Percentiles rank a stretch among this genome's conserved stretches.
phyloP scores from a whole-genome alignment of 2,329 filamentous ascomycete species.

The Xylariomycetidae sp. region DNA sequence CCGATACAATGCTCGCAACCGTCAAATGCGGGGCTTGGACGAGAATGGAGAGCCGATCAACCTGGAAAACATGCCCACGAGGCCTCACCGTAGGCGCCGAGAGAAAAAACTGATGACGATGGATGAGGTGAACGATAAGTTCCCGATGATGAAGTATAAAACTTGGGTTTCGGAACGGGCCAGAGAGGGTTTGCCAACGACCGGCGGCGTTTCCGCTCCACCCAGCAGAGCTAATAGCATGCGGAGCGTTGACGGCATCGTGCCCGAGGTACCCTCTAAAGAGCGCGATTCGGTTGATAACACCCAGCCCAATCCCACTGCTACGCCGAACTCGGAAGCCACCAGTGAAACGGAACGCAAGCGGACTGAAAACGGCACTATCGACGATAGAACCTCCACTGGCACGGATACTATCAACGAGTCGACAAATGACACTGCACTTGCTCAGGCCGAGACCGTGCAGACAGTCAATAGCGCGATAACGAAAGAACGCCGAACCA shows the following conservation, averaged over 20 bases:
- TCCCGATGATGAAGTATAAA: slow-evolving; percentile 95
- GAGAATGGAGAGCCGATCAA: slow-evolving; percentile 87
- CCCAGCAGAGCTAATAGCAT: slow-evolving; percentile 69
- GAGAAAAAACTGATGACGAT: slow-evolving; percentile 99
- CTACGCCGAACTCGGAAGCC: not conserved
- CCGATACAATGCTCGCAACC: slow-evolving; percentile 91
- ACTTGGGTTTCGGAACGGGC: slow-evolving; percentile 81
- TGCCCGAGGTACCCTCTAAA: slow-evolving; percentile 38
- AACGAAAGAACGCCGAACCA: slow-evolving; percentile 24
- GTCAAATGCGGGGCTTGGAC: slow-evolving; percentile 62
- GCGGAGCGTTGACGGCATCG: slow-evolving; percentile 56
- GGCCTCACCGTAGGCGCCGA: slow-evolving; percentile 76
- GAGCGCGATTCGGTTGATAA: slow-evolving; percentile 40
- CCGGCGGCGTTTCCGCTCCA: slow-evolving; percentile 74
- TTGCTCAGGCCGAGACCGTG: slow-evolving; percentile 13
- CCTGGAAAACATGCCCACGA: slow-evolving; percentile 69
- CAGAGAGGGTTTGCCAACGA: slow-evolving; percentile 73
- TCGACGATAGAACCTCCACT: slow-evolving; percentile 8
- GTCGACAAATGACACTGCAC: slow-evolving; percentile 7
- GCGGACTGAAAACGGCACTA: slow-evolving; percentile 12
- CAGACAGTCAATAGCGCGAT: slow-evolving; percentile 16
- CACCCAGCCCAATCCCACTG: slow-evolving; percentile 25
- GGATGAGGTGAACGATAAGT: slow-evolving; percentile 97
- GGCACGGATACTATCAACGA: slow-evolving; percentile 1
- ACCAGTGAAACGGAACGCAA: slow-evolving; percentile 15